Conservation (phyloP, 352 stramenopile genomes). For the Pythium volutum region DNA sequence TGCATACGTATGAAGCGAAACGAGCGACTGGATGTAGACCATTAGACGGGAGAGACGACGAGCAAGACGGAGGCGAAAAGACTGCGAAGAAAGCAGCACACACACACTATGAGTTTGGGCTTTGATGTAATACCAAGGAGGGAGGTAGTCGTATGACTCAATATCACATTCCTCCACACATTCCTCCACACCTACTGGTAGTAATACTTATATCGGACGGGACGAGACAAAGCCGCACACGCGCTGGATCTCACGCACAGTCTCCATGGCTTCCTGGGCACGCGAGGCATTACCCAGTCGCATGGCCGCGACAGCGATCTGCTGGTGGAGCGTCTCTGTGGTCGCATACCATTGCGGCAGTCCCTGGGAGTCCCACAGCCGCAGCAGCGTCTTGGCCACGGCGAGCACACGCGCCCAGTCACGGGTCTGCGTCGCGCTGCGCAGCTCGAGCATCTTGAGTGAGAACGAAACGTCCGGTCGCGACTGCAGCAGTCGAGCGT, state of each 20-base stretch:
- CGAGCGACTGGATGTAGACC: too few relatives aligned
- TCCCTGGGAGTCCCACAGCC: constrained; percentile 31
- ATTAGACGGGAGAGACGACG: too few relatives aligned
- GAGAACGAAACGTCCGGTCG: constrained; percentile 38
- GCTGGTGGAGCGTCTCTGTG: constrained; percentile 47
- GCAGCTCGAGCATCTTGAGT: constrained; percentile 41
- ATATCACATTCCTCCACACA: constrained; percentile 5
- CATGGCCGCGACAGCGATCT: constrained; percentile 44
- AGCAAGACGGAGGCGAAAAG: neutral
- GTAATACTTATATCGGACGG: neutral
- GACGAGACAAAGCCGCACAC: constrained; percentile 8
- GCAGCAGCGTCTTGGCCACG: constrained; percentile 30
- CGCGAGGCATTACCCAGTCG: constrained; percentile 21
- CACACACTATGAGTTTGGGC: too few relatives aligned
- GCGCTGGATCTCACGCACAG: constrained; percentile 11
- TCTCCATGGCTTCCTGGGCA: neutral
- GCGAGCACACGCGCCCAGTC: constrained; percentile 33
- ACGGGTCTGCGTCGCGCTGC: constrained; percentile 25
- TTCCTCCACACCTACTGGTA: neutral
- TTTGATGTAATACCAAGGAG: constrained; percentile 8
- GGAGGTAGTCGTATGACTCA: constrained; percentile 8
- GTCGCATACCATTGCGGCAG: constrained; percentile 38
- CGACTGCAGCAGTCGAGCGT: constrained; percentile 20
- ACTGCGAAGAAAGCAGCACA: neutral
- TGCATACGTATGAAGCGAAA: too few relatives aligned